Conservation (phyloP, 257 asterid species). For the Solanum bulbocastanum region DNA sequence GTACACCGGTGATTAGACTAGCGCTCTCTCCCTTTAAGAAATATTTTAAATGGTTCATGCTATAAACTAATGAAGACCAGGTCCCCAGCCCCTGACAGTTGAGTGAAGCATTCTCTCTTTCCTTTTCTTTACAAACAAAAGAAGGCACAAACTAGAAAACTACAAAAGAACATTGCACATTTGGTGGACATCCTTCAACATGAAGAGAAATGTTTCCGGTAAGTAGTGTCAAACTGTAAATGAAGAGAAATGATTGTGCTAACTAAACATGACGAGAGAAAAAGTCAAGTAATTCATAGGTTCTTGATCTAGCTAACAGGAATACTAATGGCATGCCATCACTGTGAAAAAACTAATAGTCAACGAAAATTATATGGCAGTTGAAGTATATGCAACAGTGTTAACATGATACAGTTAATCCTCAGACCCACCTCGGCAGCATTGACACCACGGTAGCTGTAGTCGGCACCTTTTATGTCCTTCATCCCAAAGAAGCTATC, state of each 20-base stretch:
- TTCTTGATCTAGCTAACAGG: not conserved
- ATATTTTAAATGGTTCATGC: not conserved
- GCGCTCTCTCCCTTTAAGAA: not conserved
- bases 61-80: not conserved
- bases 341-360: not conserved
- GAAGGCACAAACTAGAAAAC: not conserved
- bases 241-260: not conserved
- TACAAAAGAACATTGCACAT: not conserved
- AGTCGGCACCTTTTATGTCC: slow-evolving; percentile 23
- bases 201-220: not conserved
- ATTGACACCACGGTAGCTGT: slow-evolving; percentile 27
- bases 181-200: not conserved
- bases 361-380: not conserved
- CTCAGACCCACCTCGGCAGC: slow-evolving; percentile 32
- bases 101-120: not conserved
- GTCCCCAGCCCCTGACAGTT: not conserved
- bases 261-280: not conserved
- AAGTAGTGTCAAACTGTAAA: not conserved
- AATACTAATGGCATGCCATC: not conserved
- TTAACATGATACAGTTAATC: not conserved
- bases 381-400: not conserved
- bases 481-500: slow-evolving; percentile 35
- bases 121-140: not conserved
- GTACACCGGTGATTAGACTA: not conserved
- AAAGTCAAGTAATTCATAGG: not conserved